Base-by-base conservation (phyloP, 495 filamentous ascomycete species). In the Parathielavia appendiculata region DNA sequence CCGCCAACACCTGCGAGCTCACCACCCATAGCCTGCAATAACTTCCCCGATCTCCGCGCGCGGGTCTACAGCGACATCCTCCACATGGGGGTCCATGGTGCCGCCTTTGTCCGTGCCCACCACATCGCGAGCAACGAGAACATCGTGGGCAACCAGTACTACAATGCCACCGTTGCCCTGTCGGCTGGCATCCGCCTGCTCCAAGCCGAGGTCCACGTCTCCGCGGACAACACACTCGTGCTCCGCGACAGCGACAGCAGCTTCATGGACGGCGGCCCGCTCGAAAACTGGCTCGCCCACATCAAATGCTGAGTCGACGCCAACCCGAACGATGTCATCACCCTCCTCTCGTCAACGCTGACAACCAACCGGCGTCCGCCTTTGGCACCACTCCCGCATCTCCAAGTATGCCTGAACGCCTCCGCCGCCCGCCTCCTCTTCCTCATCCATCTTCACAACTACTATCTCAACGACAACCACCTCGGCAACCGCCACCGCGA, bases 301-400 rank as follows among this genome's bases (percentile, higher is more conserved):
- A 76, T 90, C 57, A 84, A 81, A 56, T 63, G 53, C 13, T 90
- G 87, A 86, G 77, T 90, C 59, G 84, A 86, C 61, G 59, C 61
- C 40, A 75, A 90, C 59, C 79, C 81, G 8, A 77, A 82, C 67
- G 87, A 90, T 54, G 84, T 90, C 12, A 75, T 91, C 11, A 89
- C 86, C 2, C 64, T 90, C 13, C 74, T 90, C 71, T 90, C 17
- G 86, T 87, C 14, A 90, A 90, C 68, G 80, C 80, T 0, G 85
- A 88, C 62, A 75, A 76, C 53, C 64, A 81, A 16, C 58, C 68
- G 16, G 75, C 76, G 10, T 63, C 69, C 30, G 58, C 71, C 11
- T 85, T 87, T 57, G 83, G 75, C 14, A 57, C 69, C 5, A 68
- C 41, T 76, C 78, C 4, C 84, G 82, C 9, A 76, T 89, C 39